Base-by-base conservation (phyloP, 2,329 filamentous ascomycete species). In the Fusarium phyllophilum region DNA sequence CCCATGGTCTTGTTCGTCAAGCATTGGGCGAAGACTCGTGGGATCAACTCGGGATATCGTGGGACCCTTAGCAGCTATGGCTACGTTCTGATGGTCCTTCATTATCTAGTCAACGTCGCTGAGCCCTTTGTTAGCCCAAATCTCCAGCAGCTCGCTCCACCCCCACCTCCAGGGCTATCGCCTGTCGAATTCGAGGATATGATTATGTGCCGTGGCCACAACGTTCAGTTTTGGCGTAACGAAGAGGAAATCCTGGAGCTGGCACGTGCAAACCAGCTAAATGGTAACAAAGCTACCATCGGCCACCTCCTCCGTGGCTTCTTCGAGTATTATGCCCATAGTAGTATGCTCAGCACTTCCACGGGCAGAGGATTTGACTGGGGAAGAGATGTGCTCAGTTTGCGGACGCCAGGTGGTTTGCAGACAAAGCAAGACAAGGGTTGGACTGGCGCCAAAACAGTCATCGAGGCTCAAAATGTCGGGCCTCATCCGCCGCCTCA, bases 21-120 rank as follows among this genome's bases (percentile, higher is more conserved):
- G 82, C 89, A 94, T 72, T 98, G 95, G 95, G 94, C 94, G 33
- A 97, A 96, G 81, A 87, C 88, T 34, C 91, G 95, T 52, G 93
- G 91, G 72, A 95, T 97, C 83, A 97, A 97, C 82, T 94, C 92
- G 46, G 91, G 94, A 5, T 97, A 97, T 79, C 91, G 92, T 42
- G 95, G 95, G 46, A 97, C 94, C 1, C 85, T 98, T 24, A 95
- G 93, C 59, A 96, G 93, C 74, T 97, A 97, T 78, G 95, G 95
- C 56, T 98, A 96, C 82, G 94, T 96, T 10, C 84, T 97, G 44
- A 97, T 98, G 95, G 91, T 97, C 9, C 85, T 97, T 22, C 95
- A 98, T 82, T 97, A 96, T 79, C 88, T 97, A 34, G 90, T 96
- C 78, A 97, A 97, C 76, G 82, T 97, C 59, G 93, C 89, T 2